Percentiles rank a stretch among this genome's conserved stretches.
Conservation (phyloP, 345 rosid genomes). For the Linum tenue region DNA sequence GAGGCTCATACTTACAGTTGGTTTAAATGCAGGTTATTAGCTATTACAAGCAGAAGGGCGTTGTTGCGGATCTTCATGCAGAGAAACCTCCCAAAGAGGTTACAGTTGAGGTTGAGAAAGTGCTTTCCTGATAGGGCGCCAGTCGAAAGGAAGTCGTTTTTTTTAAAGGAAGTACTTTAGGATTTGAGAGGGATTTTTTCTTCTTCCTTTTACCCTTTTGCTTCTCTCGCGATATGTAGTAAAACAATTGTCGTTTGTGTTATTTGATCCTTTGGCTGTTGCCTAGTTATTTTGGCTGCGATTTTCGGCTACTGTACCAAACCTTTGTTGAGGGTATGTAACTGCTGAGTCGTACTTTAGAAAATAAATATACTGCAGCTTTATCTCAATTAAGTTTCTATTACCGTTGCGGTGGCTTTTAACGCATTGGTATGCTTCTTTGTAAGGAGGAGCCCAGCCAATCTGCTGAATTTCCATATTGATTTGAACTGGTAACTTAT, state of each 20-base stretch:
- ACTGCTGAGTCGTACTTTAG: background rate
- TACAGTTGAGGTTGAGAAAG: constrained; percentile 62
- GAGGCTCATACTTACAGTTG: background rate
- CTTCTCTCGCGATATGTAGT: no score
- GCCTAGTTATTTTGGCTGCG: background rate
- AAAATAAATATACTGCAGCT: background rate
- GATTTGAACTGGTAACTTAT: no score
- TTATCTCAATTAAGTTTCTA: no score
- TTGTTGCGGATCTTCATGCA: constrained; percentile 61
- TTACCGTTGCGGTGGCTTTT: no score
- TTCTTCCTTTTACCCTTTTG: background rate
- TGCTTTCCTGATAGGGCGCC: constrained; percentile 27
- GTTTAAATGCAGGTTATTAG: constrained; percentile 54
- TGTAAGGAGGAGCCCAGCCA: no score
- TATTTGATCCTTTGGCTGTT: background rate
- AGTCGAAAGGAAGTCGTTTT: no score
- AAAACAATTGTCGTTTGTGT: no score
- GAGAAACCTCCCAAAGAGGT: constrained; percentile 79
- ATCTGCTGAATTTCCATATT: no score
- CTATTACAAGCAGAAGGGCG: constrained; percentile 64
- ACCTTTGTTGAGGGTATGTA: background rate
- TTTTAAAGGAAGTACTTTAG: no score
- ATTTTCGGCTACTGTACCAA: background rate
- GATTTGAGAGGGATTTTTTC: background rate
- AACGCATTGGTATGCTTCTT: no score